Evolutionary conservation across 352 stramenopile species (phyloP).

Genomic region (Phytophthora kernoviae): DNA sequence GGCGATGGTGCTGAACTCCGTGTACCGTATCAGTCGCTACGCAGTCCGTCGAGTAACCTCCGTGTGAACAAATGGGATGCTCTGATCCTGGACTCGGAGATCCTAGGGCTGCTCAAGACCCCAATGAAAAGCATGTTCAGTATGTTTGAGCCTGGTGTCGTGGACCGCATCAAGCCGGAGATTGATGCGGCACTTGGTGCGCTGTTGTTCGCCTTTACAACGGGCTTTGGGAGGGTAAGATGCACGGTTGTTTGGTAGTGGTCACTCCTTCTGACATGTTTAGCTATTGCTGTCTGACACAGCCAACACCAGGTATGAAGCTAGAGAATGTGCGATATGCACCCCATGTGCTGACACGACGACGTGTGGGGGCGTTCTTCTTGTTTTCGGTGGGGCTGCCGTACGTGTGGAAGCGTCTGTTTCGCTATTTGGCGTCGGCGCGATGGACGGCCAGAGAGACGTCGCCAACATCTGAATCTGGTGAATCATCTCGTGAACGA

Average conservation of each 20-base stretch:
- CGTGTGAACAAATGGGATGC: constrained; percentile 89
- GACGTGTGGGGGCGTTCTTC: constrained; percentile 62
- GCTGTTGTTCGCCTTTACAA: constrained; percentile 71
- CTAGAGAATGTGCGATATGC: constrained; percentile 79
- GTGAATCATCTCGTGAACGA: constrained; percentile 24
- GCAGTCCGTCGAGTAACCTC: constrained; percentile 47
- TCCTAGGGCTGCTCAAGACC: constrained; percentile 73
- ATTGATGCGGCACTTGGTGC: constrained; percentile 63
- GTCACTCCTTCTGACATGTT: constrained; percentile 4
- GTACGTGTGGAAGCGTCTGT: constrained; percentile 79
- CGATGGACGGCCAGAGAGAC: constrained; percentile 38
- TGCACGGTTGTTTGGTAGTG: background rate
- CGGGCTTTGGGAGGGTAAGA: constrained; percentile 61
- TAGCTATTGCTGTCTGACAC: background rate
- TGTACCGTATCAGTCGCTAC: constrained; percentile 53
- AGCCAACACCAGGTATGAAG: constrained; percentile 87
- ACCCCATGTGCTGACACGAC: constrained; percentile 46
- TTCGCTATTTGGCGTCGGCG: constrained; percentile 63
- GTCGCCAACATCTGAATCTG: constrained; percentile 3
- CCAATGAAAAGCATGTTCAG: constrained; percentile 82
- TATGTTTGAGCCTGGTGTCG: constrained; percentile 70
- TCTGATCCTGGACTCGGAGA: constrained; percentile 80
- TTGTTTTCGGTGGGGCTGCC: constrained; percentile 72
- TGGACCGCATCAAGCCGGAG: constrained; percentile 74
- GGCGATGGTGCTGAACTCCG: constrained; percentile 4